Evolutionary conservation across 805 yeast species (phyloP).

Genomic region (Maudiozyma barnettii): DNA sequence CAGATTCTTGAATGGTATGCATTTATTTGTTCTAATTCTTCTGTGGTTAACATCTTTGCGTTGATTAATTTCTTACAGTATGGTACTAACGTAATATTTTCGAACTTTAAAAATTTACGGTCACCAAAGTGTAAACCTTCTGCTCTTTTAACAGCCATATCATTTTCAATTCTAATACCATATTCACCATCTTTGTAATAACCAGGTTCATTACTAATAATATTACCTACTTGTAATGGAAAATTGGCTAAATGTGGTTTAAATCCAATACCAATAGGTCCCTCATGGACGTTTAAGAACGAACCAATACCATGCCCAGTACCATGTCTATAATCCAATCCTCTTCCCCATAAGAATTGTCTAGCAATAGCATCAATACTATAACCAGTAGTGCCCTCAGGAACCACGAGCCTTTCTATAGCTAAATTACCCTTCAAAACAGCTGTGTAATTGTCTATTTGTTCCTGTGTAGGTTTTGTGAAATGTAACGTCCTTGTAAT

Average conservation of each 20-base stretch:
- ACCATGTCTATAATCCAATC: constrained; percentile 85
- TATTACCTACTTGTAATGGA: constrained; percentile 56
- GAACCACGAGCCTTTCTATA: constrained; percentile 70
- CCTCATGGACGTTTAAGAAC: constrained; percentile 86
- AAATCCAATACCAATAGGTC: constrained; percentile 75
- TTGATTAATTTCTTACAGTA: constrained; percentile 73
- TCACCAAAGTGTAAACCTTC: constrained; percentile 43
- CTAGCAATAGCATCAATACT: constrained; percentile 77
- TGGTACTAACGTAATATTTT: constrained; percentile 79
- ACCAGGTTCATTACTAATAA: constrained; percentile 91
- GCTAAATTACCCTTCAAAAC: constrained; percentile 90
- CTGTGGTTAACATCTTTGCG: constrained; percentile 39
- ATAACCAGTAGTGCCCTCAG: constrained; percentile 64
- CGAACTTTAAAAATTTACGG: constrained; percentile 55
- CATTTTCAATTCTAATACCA: constrained; percentile 87
- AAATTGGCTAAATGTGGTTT: constrained; percentile 39
- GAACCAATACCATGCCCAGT: constrained; percentile 98
- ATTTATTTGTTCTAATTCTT: constrained; percentile 64
- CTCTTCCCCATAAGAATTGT: constrained; percentile 70
- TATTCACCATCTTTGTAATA: constrained; percentile 81
- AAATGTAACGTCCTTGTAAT: constrained; percentile 84
- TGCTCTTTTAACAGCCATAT: constrained; percentile 45
- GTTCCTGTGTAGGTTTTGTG: constrained; percentile 44
- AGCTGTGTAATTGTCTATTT: constrained; percentile 60
- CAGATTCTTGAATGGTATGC: constrained; percentile 52